Conservation (phyloP, 2,329 filamentous ascomycete species). For the Fusarium vanettenii region DNA sequence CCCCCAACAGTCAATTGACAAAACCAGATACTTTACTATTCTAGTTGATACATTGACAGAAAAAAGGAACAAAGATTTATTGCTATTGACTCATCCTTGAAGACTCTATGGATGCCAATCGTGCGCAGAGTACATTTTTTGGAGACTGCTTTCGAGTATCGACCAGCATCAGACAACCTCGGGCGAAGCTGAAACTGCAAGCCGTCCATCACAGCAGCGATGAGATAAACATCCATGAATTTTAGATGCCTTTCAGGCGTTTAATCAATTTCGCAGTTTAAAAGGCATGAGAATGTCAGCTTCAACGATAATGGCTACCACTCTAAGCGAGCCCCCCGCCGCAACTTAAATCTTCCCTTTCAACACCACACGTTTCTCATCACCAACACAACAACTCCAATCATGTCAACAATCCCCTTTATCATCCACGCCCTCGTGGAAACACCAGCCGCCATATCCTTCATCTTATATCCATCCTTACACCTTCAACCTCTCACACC, state of each 20-base stretch:
- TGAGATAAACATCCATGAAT: neutral
- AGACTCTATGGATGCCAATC: neutral
- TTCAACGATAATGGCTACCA: neutral
- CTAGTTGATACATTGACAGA: neutral
- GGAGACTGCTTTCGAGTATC: neutral
- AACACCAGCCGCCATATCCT: slow-evolving; percentile 58
- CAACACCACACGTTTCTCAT: neutral
- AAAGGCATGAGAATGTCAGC: neutral
- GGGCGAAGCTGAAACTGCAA: neutral
- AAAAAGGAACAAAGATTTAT: neutral
- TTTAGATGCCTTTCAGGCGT: neutral
- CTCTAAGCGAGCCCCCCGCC: neutral
- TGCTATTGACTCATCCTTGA: neutral
- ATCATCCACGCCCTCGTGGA: slow-evolving; percentile 53
- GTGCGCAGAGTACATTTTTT: neutral
- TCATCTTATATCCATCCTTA: slow-evolving; percentile 54
- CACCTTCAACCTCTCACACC: slow-evolving; percentile 57
- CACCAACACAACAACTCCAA: neutral
- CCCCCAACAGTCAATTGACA: neutral
- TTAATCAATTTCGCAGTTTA: neutral
- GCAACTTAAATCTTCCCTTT: neutral
- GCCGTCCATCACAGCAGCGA: neutral
- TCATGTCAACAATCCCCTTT: slow-evolving; percentile 47
- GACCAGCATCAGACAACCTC: neutral
- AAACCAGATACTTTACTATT: neutral